Conservation (phyloP, 2,329 filamentous ascomycete species). For the Pestalotiopsis sp. region DNA sequence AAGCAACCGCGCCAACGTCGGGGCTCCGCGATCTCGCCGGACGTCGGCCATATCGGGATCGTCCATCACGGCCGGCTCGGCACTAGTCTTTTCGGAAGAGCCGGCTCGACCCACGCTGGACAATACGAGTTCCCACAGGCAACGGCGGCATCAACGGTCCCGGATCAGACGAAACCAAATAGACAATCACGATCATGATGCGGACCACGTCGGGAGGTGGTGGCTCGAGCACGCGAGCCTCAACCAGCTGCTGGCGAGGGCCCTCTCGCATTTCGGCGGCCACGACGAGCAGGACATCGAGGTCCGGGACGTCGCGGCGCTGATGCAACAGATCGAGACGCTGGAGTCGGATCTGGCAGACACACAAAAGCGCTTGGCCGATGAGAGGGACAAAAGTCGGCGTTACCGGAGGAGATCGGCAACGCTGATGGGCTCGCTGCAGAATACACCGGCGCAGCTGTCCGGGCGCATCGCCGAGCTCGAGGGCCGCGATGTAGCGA, state of each 20-base stretch:
- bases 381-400: neutral
- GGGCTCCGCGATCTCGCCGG: neutral
- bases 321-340: neutral
- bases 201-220: neutral
- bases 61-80: neutral
- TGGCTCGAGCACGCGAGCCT: neutral
- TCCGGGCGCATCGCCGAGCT: neutral
- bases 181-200: neutral
- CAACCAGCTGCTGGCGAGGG: neutral
- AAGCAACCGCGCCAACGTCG: neutral
- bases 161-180: neutral
- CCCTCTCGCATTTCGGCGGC: neutral
- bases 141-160: neutral
- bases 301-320: neutral
- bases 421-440: neutral
- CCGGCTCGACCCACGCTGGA: neutral
- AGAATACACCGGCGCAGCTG: neutral
- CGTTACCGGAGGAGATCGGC: neutral
- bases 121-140: neutral
- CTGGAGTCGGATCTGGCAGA: neutral
- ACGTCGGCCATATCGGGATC: neutral
- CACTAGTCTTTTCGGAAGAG: neutral
- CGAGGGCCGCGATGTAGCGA: neutral
- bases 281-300: neutral
- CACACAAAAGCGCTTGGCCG: fast-evolving